These are phyloP conservation scores for Fusarium tanahbumbuense DNA, from an alignment of 2,329 filamentous ascomycete species.

Conservation along the genomic window DNA sequence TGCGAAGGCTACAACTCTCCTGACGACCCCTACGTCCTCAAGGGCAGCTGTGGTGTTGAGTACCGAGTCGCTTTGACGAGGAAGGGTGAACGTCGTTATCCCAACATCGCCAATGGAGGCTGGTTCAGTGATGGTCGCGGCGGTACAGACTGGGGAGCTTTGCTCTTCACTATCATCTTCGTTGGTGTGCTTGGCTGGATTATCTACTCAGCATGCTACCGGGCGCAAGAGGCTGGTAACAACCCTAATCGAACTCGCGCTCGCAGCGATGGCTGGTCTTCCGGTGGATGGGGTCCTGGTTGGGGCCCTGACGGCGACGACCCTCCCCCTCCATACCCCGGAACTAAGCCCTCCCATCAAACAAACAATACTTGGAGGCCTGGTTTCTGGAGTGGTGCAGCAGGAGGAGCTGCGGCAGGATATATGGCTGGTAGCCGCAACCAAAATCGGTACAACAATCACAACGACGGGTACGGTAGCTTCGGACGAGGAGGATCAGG, in stretches of 20 bases:
- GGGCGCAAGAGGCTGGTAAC: conserved; percentile 12
- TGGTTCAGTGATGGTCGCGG: conserved; percentile 51
- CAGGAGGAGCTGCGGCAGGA: conserved; percentile 74
- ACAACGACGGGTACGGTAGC: conserved; percentile 50
- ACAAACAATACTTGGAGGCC: conserved; percentile 71
- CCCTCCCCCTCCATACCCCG: conserved; percentile 62
- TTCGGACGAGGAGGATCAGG: conserved; percentile 51
- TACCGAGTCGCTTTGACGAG: conserved; percentile 85
- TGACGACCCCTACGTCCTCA: conserved; percentile 87
- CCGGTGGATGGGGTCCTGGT: conserved; percentile 53
- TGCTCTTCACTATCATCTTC: conserved; percentile 72
- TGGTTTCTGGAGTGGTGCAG: conserved; percentile 79
- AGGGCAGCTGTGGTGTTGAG: conserved; percentile 92
- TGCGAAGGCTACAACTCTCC: conserved; percentile 87
- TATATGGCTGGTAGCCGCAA: conserved; percentile 70
- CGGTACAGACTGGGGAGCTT: conserved; percentile 51
- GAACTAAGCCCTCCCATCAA: conserved; percentile 52
- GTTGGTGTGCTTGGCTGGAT: conserved; percentile 71
- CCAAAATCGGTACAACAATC: conserved; percentile 43
- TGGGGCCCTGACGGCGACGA: conserved; percentile 59
- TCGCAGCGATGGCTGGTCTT: conserved; percentile 48
- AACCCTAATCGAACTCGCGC: conserved; percentile 30
- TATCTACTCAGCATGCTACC: conserved; percentile 63
- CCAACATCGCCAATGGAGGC: conserved; percentile 59
- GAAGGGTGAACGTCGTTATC: conserved; percentile 77